Conservation (phyloP, 73 alveolate species). For the Tetrahymena thermophila region DNA sequence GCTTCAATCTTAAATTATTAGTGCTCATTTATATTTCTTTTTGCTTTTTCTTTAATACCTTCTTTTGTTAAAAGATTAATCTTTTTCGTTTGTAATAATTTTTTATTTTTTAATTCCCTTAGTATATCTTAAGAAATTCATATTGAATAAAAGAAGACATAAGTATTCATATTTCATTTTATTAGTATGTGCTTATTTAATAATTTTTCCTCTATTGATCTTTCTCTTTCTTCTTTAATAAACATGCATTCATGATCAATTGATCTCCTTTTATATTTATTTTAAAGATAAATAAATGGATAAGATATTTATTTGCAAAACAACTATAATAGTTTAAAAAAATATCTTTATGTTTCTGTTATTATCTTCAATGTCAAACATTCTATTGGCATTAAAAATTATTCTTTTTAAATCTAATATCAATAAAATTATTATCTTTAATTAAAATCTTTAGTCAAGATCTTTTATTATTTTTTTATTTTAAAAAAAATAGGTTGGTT, state of each 20-base stretch:
- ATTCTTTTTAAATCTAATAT: not conserved
- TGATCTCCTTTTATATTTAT: not conserved
- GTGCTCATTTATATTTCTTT: not conserved
- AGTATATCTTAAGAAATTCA: not conserved
- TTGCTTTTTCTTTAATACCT: not conserved
- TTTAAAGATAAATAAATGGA: not conserved
- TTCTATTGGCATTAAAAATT: not conserved
- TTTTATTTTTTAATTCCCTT: not conserved
- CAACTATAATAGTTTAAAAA: not conserved
- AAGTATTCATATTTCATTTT: not conserved
- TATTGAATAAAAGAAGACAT: not conserved
- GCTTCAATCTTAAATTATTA: not conserved
- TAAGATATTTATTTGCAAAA: not conserved
- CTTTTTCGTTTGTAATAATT: not conserved
- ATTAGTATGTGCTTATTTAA: not conserved
- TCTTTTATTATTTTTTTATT: too few species aligned
- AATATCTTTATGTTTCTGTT: not conserved
- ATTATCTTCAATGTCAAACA: not conserved
- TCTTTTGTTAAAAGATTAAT: not conserved
- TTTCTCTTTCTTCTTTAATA: not conserved
- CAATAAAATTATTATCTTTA: too few species aligned
- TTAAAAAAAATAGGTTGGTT: too few species aligned
- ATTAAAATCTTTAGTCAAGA: too few species aligned
- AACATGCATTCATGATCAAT: too few species aligned
- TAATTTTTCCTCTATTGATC: not conserved